A percentile compares a stretch with the other conserved stretches of the same genome.
phyloP scores from a whole-genome alignment of 192 early-diverging fungal species.

The Radiomyces spectabilis region DNA sequence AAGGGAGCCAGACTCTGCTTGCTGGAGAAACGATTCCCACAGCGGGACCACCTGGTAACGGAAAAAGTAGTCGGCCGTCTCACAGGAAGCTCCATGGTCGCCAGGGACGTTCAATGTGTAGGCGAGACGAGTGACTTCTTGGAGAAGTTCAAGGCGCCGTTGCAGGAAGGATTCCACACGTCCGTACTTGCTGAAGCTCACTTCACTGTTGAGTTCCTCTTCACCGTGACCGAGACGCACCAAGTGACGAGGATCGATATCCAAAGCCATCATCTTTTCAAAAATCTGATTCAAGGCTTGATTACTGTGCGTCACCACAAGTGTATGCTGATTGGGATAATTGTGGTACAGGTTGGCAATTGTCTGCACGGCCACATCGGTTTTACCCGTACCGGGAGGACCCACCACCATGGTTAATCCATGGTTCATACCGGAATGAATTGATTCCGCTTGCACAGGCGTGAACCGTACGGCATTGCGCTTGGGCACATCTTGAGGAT shows the following conservation, averaged over 20 bases:
- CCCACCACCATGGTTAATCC: slow-evolving; percentile 94
- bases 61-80: slow-evolving; percentile 89
- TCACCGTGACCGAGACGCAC: slow-evolving; percentile 93
- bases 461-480: slow-evolving; percentile 82
- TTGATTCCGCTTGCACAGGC: slow-evolving; percentile 75
- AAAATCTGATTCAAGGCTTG: slow-evolving; percentile 99
- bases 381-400: slow-evolving; percentile 98
- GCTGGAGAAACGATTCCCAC: slow-evolving; percentile 65
- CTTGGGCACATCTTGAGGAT: slow-evolving; percentile 59
- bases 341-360: slow-evolving; percentile 94
- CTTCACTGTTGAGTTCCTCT: slow-evolving; percentile 76
- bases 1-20: slow-evolving; percentile 9
- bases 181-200: slow-evolving; percentile 87
- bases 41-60: slow-evolving; percentile 61
- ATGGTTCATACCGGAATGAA: slow-evolving; percentile 73
- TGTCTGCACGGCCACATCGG: slow-evolving; percentile 95
- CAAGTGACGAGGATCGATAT: slow-evolving; percentile 92
- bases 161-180: slow-evolving; percentile 88
- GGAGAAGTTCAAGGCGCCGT: slow-evolving; percentile 64
- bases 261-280: slow-evolving; percentile 85
- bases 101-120: slow-evolving; percentile 68
- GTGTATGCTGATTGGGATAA: slow-evolving; percentile 79
- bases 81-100: slow-evolving; percentile 88
- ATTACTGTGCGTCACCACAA: slow-evolving; percentile 94
- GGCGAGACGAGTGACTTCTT: slow-evolving; percentile 72